A percentile compares a stretch with the other conserved stretches of the same genome.
Conservation (phyloP, 106 monocot genomes). For the Dendrobium huoshanense region DNA sequence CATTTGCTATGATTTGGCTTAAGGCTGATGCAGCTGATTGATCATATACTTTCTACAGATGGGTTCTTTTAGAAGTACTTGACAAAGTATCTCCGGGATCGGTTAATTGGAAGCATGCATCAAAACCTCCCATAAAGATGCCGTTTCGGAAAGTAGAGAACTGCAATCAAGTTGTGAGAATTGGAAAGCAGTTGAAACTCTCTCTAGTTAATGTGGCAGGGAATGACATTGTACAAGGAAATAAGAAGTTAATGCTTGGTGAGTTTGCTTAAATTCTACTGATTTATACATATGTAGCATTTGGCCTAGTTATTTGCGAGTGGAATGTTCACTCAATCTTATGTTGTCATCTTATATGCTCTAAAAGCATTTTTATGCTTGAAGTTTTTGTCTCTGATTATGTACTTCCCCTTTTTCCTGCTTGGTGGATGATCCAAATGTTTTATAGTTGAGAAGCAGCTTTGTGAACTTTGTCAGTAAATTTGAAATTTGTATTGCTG, state of each 20-base stretch:
- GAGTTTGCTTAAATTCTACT: constrained; percentile 6
- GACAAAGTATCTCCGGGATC: constrained; percentile 92
- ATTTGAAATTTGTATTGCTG: neutral
- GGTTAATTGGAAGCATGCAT: constrained; percentile 86
- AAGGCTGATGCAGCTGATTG: neutral
- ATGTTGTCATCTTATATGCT: neutral
- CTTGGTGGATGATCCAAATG: neutral
- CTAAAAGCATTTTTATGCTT: neutral
- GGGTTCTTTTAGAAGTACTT: constrained; percentile 95
- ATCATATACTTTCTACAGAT: constrained; percentile 34
- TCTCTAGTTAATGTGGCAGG: constrained; percentile 96
- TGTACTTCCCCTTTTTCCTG: neutral
- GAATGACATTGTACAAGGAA: constrained; percentile 96
- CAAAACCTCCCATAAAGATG: constrained; percentile 95
- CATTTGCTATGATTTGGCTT: neutral
- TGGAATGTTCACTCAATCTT: neutral
- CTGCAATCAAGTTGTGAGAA: constrained; percentile 92
- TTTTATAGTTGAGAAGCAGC: neutral
- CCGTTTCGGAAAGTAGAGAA: constrained; percentile 97
- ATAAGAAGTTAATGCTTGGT: constrained; percentile 96
- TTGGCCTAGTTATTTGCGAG: neutral
- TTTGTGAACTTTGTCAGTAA: neutral
- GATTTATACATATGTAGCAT: neutral
- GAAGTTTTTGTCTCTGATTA: neutral
- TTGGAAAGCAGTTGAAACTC: constrained; percentile 79